phyloP scores from a whole-genome alignment of 208 protist species.

The Trypanosomatidae sp. region DNA sequence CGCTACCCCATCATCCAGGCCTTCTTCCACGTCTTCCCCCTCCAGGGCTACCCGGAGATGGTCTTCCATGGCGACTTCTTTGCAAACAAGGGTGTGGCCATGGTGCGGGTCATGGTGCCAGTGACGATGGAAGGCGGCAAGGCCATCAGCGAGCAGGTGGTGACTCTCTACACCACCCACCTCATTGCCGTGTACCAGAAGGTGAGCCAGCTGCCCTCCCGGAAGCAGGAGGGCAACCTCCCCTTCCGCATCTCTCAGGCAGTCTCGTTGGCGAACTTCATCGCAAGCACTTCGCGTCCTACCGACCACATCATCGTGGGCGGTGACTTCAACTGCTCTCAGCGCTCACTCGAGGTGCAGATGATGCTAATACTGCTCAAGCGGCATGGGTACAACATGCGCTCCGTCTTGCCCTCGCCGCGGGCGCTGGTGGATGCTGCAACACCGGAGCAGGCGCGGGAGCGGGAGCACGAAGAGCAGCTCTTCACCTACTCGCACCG shows the following conservation, averaged over 20 bases:
- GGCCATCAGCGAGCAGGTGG: conserved; percentile 35
- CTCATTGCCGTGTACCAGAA: conserved; percentile 84
- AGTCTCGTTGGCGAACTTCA: conserved; percentile 77
- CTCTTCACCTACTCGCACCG: conserved; percentile 72
- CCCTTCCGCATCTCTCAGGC: conserved; percentile 78
- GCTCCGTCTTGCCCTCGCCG: conserved; percentile 61
- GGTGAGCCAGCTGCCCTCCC: conserved; percentile 48
- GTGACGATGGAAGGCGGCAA: conserved; percentile 18
- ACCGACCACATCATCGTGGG: conserved; percentile 75
- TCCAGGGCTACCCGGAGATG: conserved; percentile 86
- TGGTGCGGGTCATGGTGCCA: conserved; percentile 68
- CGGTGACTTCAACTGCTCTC: conserved; percentile 86
- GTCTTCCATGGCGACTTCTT: conserved; percentile 90
- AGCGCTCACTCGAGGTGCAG: conserved; percentile 81
- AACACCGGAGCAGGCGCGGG: conserved; percentile 16
- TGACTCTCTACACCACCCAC: conserved; percentile 81
- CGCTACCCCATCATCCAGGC: conserved; percentile 71
- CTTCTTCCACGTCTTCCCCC: conserved; percentile 78
- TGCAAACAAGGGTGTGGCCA: conserved; percentile 83
- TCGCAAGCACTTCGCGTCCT: conserved; percentile 67
- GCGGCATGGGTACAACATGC: conserved; percentile 64
- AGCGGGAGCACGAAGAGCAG: conserved; percentile 19
- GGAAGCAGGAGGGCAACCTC: conserved; percentile 79
- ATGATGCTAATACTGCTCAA: conserved; percentile 75
- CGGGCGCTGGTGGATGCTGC: conserved; percentile 21